phyloP scores from a whole-genome alignment of 169 alveolate species.

The Cryptosporidium viatorum region DNA sequence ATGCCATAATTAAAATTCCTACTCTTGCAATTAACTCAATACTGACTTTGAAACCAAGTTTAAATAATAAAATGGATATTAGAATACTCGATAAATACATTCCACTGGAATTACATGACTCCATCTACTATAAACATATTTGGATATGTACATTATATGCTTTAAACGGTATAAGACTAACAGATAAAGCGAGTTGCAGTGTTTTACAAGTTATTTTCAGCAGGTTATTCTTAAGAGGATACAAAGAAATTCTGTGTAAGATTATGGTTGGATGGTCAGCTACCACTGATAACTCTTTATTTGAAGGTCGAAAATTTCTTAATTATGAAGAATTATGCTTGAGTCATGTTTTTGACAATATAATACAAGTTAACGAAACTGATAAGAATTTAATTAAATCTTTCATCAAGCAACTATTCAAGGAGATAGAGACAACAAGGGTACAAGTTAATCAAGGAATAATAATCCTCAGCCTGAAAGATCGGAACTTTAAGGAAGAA shows the following conservation, averaged over 20 bases:
- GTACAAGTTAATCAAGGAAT: not conserved
- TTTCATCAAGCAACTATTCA: not conserved
- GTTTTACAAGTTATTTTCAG: conserved; percentile 2
- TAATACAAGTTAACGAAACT: not conserved
- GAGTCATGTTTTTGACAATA: not conserved
- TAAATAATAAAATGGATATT: not conserved
- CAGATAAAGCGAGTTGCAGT: not conserved
- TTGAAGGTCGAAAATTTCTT: not conserved
- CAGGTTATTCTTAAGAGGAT: conserved; percentile 44
- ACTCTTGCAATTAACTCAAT: conserved; percentile 11
- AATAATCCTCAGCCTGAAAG: not conserved
- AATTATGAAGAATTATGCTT: not conserved
- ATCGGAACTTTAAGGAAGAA: not conserved
- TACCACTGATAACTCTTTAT: not conserved
- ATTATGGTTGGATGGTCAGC: not conserved
- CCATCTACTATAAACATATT: not conserved
- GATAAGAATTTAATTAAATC: not conserved
- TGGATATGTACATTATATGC: conserved; percentile 9
- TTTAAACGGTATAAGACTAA: not conserved
- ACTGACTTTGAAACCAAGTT: not conserved
- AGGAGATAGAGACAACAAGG: not conserved
- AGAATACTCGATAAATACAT: conserved; percentile 18
- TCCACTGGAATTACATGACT: conserved; percentile 45
- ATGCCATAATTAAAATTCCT: conserved; percentile 32
- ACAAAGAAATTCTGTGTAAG: conserved; percentile 7